Percentiles rank a stretch among this genome's conserved stretches.
Evolutionary conservation across 2,329 filamentous ascomycete species (phyloP).

Genomic region (Neofusicoccum parvum): DNA sequence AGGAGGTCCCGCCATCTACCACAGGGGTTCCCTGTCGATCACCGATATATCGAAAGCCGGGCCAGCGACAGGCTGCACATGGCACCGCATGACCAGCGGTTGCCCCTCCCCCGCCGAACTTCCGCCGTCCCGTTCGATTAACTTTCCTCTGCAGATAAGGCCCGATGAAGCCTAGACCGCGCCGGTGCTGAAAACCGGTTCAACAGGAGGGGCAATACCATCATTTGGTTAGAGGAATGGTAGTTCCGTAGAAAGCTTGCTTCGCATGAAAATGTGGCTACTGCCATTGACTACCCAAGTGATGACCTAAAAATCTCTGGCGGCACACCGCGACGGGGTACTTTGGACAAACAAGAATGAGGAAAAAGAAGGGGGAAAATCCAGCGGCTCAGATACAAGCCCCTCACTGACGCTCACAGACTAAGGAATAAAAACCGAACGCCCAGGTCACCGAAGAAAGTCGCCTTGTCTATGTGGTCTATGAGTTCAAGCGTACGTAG

Average conservation of each 20-base stretch:
- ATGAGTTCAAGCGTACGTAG: conserved; percentile 44
- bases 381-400: background rate
- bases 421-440: background rate
- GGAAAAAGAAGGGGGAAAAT: background rate
- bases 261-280: no score
- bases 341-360: background rate
- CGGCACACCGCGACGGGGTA: no score
- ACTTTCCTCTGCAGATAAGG: no score
- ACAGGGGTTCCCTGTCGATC: conserved; percentile 1
- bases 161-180: background rate
- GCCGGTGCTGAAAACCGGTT: no score
- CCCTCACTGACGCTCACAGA: background rate
- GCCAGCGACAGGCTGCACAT: background rate
- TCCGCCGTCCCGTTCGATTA: background rate
- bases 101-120: background rate
- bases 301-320: no score
- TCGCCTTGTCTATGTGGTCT: conserved; percentile 8
- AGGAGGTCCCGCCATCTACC: background rate
- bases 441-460: background rate
- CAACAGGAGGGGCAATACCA: no score
- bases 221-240: no score
- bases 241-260: no score
- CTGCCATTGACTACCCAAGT: no score
- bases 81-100: background rate
- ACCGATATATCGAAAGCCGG: background rate